These are phyloP conservation scores for Candida verbasci DNA, from an alignment of 805 yeast species.

Conservation along the genomic window DNA sequence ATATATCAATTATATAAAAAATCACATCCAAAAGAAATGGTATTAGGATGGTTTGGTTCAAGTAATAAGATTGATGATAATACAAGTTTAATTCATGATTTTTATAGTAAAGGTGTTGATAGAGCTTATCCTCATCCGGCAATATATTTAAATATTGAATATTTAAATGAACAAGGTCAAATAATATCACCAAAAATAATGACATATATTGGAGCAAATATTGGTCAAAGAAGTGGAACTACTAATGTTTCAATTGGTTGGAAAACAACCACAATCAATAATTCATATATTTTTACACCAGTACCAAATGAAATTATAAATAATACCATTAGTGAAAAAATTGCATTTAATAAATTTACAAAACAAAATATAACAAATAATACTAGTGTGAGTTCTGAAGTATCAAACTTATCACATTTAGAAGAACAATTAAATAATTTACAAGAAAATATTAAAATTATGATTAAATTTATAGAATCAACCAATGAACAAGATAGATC, in stretches of 20 bases:
- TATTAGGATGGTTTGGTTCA: slow-evolving; percentile 82
- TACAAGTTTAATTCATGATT: slow-evolving; percentile 76
- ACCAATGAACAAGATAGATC: slow-evolving; percentile 17
- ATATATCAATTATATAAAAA: slow-evolving; percentile 69
- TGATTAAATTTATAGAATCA: slow-evolving; percentile 44
- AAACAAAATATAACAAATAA: slow-evolving; percentile 27
- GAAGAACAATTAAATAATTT: slow-evolving; percentile 43
- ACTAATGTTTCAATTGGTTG: slow-evolving; percentile 28
- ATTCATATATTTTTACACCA: slow-evolving; percentile 67
- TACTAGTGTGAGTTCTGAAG: slow-evolving; percentile 20
- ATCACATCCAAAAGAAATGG: slow-evolving; percentile 72
- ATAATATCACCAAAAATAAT: slow-evolving; percentile 47
- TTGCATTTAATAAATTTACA: slow-evolving; percentile 47
- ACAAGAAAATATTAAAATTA: slow-evolving; percentile 43
- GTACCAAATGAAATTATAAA: slow-evolving; percentile 62
- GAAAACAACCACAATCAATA: slow-evolving; percentile 29
- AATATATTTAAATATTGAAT: slow-evolving; percentile 69
- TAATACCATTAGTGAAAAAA: slow-evolving; percentile 50
- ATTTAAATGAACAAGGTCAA: slow-evolving; percentile 43
- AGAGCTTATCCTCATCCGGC: slow-evolving; percentile 75
- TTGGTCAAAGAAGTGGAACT: slow-evolving; percentile 41
- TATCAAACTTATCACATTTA: slow-evolving; percentile 38
- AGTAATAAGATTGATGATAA: slow-evolving; percentile 60
- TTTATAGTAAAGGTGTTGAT: slow-evolving; percentile 64
- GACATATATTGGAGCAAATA: slow-evolving; percentile 74